These are phyloP conservation scores for Fusarium udum DNA, from an alignment of 2,329 filamentous ascomycete species.

Conservation along the genomic window DNA sequence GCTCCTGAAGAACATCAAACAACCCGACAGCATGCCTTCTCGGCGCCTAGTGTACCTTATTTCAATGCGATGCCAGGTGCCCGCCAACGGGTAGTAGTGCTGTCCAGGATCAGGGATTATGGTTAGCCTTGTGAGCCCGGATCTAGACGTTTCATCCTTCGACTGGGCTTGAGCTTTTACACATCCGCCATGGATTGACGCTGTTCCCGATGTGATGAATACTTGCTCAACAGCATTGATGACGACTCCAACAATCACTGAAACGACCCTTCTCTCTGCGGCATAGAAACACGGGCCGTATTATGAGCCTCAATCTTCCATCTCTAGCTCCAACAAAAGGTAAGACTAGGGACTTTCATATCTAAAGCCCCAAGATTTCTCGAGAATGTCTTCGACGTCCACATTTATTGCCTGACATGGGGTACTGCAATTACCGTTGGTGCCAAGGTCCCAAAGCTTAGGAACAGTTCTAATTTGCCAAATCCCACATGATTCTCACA, in stretches of 20 bases:
- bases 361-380: neutral
- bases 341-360: neutral
- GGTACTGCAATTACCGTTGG: constrained; percentile 33
- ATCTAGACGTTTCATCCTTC: constrained; percentile 42
- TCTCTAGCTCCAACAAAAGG: neutral
- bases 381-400: constrained; percentile 4
- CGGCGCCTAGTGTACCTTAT: constrained; percentile 15
- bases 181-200: constrained; percentile 20
- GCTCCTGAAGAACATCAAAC: neutral
- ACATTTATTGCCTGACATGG: constrained; percentile 15
- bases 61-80: constrained; percentile 14
- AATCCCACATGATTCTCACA: neutral
- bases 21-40: constrained; percentile 2
- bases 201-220: constrained; percentile 13
- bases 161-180: constrained; percentile 21
- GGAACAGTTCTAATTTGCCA: neutral
- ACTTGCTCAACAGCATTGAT: neutral
- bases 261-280: constrained; percentile 11
- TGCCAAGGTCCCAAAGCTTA: constrained; percentile 4
- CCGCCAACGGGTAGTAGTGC: constrained; percentile 1
- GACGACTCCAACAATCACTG: constrained; percentile 15
- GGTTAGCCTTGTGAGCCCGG: constrained; percentile 14
- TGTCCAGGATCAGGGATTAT: constrained; percentile 36
- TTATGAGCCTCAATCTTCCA: constrained; percentile 7
- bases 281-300: constrained; percentile 2